Base-by-base conservation (phyloP, 805 yeast species). In the Kockiozyma suomiensis region DNA sequence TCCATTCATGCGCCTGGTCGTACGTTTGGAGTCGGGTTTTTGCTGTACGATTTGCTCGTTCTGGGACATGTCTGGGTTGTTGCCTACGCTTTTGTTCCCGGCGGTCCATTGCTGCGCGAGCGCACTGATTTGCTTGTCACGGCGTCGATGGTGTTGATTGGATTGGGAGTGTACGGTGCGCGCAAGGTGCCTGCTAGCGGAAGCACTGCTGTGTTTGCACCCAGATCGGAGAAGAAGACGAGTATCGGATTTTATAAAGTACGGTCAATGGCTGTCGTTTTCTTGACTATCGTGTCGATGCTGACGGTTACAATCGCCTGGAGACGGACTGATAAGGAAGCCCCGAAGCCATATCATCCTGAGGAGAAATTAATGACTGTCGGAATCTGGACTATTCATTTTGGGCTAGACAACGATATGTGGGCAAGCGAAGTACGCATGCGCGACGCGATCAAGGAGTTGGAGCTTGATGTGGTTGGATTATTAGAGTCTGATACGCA, bases 371-470 rank as follows among this genome's bases (percentile, higher is more conserved):
- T 89, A 3, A 82, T 94, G 68, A 91, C 97, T 1, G 92, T 97
- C 1, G 99, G 98, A 72, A 92, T 94, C 62, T 94, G 99, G 99
- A 93, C 98, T 23, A 86, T 94, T 65, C 99, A 94, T 76, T 94
- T 94, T 72, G 99, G 97, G 25, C 80, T 94, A 52, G 99, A 94
- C 73, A 94, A 94, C 73, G 97, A 91, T 72, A 87, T 94, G 94
- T 94, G 99, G 99, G 93, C 96, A 0, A 84, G 91, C 65, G 97
- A 94, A 75, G 85, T 83, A 45, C 82, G 97, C 66, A 93, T 94
- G 97, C 78, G 86, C 59, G 86, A 87, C 66, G 81, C 93, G 52
- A 84, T 94, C 61, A 78, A 76, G 61, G 98, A 93, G 68, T 85
- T 96, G 55, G 96, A 94, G 75, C 75, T 94, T 13, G 99, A 94